Evolutionary conservation across 1,284 basidiomycete genomes (phyloP).

Genomic region (Trametes polyzona): DNA sequence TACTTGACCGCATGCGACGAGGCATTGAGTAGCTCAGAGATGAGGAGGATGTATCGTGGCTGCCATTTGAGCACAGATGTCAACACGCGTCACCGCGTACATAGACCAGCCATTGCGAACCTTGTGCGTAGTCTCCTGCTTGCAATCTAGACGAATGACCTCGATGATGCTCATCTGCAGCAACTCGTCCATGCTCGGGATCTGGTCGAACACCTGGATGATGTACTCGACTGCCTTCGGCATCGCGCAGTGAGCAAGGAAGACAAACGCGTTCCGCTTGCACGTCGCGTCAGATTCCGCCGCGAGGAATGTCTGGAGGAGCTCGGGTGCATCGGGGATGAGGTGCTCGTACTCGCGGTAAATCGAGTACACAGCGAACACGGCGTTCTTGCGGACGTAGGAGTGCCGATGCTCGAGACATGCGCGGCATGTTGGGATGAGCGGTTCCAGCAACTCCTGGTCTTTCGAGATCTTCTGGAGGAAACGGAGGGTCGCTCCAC

Average conservation of each 20-base stretch:
- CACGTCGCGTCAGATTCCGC: conserved; percentile 97
- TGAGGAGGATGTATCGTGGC: conserved; percentile 91
- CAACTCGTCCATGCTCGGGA: conserved; percentile 87
- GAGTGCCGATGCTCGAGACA: conserved; percentile 98
- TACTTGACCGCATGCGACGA: conserved; percentile 97
- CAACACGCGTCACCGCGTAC: neutral
- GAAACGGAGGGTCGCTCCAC: conserved; percentile 95
- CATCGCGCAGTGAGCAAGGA: conserved; percentile 89
- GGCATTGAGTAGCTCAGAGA: conserved; percentile 94
- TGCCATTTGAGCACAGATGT: conserved; percentile 34
- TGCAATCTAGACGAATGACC: conserved; percentile 91
- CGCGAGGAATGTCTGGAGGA: conserved; percentile 97
- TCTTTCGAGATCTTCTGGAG: conserved; percentile 96
- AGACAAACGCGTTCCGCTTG: conserved; percentile 97
- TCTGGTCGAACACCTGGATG: conserved; percentile 82
- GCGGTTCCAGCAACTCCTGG: conserved; percentile 92
- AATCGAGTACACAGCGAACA: conserved; percentile 95
- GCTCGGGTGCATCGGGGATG: conserved; percentile 95
- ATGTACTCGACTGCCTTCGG: conserved; percentile 93
- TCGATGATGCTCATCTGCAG: conserved; percentile 98
- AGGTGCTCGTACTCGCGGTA: conserved; percentile 94
- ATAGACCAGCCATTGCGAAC: too few species aligned
- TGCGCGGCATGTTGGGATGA: conserved; percentile 90
- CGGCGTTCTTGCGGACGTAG: conserved; percentile 98
- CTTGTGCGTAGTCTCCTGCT: conserved; percentile 79